phyloP scores from a whole-genome alignment of 2,329 filamentous ascomycete genomes.

The Phoma sp. region DNA sequence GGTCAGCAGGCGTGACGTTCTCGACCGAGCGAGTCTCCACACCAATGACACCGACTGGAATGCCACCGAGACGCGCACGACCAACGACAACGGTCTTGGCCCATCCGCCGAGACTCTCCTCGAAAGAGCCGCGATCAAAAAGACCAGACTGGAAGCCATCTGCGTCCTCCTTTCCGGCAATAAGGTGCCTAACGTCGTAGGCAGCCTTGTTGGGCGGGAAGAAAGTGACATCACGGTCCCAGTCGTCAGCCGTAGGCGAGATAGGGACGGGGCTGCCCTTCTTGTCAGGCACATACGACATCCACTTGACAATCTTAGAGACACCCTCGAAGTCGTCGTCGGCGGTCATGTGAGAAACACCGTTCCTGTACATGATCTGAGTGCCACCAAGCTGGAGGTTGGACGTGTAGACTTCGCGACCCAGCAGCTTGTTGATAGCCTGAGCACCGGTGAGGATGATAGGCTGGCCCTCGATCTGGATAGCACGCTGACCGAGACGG shows the following conservation, averaged over 20 bases:
- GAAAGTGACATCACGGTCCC: conserved; percentile 92
- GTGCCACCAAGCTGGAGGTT: conserved; percentile 99
- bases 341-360: conserved; percentile 98
- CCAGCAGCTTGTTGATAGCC: conserved; percentile 96
- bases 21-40: conserved; percentile 96
- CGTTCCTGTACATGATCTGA: conserved; percentile 99
- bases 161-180: conserved; percentile 83
- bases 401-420: conserved; percentile 97
- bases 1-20: conserved; percentile 95
- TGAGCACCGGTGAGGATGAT: conserved; percentile 98
- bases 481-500: conserved; percentile 95
- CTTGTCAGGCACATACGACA: conserved; percentile 96
- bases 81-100: conserved; percentile 95
- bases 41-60: conserved; percentile 96
- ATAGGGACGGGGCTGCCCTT: conserved; percentile 93
- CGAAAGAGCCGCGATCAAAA: conserved; percentile 96
- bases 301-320: conserved; percentile 96
- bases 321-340: conserved; percentile 98
- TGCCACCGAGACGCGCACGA: conserved; percentile 93
- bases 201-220: conserved; percentile 79
- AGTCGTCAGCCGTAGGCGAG: conserved; percentile 80
- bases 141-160: conserved; percentile 88
- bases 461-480: conserved; percentile 97
- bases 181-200: conserved; percentile 94
- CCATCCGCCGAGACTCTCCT: conserved; percentile 96